Conservation (phyloP, 2,329 filamentous ascomycete genomes). For the Trichoderma asperellum region DNA sequence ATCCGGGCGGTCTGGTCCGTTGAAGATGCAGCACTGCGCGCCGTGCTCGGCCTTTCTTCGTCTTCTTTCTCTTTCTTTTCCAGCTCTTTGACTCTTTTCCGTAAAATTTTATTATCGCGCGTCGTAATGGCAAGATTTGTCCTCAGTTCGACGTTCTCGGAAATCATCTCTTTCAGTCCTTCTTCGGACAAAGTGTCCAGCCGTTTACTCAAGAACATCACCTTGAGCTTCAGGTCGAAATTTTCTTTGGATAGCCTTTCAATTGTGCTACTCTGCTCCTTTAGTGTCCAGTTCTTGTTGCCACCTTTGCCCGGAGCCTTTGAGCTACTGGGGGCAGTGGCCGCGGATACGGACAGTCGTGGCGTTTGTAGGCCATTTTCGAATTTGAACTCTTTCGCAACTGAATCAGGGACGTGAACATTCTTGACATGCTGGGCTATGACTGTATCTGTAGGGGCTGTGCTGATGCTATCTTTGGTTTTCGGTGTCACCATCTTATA, state of each 20-base stretch:
- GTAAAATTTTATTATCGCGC: slow-evolving; percentile 84
- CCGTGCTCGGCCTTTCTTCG: slow-evolving; percentile 64
- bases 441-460: slow-evolving; percentile 81
- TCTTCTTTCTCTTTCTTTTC: slow-evolving; percentile 77
- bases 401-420: slow-evolving; percentile 86
- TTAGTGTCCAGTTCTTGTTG: slow-evolving; percentile 76
- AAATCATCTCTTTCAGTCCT: slow-evolving; percentile 96
- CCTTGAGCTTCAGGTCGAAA: slow-evolving; percentile 95
- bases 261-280: slow-evolving; percentile 97
- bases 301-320: slow-evolving; percentile 57
- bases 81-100: slow-evolving; percentile 80
- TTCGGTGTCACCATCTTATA: slow-evolving; percentile 71
- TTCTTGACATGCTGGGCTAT: slow-evolving; percentile 87
- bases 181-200: slow-evolving; percentile 93
- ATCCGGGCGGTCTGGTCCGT: slow-evolving; percentile 61
- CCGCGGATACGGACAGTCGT: slow-evolving; percentile 57
- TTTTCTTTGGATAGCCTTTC: slow-evolving; percentile 97
- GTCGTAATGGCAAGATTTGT: slow-evolving; percentile 86
- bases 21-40: slow-evolving; percentile 58
- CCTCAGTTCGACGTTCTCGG: slow-evolving; percentile 93
- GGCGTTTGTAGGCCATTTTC: slow-evolving; percentile 69
- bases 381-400: slow-evolving; percentile 83
- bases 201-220: slow-evolving; percentile 94
- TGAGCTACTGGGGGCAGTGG: slow-evolving; percentile 51
- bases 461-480: slow-evolving; percentile 54